Evolutionary conservation across 257 asterid genomes (phyloP).

Genomic region (Solanum sitiens): DNA sequence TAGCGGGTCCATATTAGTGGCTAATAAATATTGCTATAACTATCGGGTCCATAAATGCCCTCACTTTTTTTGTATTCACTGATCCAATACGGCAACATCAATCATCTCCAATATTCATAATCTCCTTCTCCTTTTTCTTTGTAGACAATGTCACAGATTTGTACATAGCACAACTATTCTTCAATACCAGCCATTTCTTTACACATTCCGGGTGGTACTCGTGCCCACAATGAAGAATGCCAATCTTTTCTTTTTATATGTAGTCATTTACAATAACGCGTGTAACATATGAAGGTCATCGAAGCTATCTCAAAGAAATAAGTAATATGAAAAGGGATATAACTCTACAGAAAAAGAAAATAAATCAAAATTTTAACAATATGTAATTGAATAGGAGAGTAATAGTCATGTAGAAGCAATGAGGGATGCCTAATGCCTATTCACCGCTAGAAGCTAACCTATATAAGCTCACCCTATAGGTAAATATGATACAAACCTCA

Average conservation of each 20-base stretch:
- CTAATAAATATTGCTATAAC: too few species aligned
- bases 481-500: not conserved
- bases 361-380: too few species aligned
- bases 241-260: conserved; percentile 28
- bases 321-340: not conserved
- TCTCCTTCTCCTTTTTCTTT: conserved; percentile 11
- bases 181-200: conserved; percentile 54
- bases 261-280: conserved; percentile 26
- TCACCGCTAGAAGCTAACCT: too few species aligned
- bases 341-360: not conserved
- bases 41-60: too few species aligned
- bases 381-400: too few species aligned
- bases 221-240: conserved; percentile 5
- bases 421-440: too few species aligned
- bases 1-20: too few species aligned
- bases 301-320: not conserved
- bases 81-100: too few species aligned
- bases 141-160: conserved; percentile 45
- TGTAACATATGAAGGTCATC: not conserved
- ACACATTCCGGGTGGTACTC: conserved; percentile 43
- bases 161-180: conserved; percentile 67
- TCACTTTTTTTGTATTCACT: too few species aligned
- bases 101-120: not conserved
- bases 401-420: too few species aligned
- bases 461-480: too few species aligned